Conservation (phyloP, 257 asterid genomes). For the Ilex asprella region DNA sequence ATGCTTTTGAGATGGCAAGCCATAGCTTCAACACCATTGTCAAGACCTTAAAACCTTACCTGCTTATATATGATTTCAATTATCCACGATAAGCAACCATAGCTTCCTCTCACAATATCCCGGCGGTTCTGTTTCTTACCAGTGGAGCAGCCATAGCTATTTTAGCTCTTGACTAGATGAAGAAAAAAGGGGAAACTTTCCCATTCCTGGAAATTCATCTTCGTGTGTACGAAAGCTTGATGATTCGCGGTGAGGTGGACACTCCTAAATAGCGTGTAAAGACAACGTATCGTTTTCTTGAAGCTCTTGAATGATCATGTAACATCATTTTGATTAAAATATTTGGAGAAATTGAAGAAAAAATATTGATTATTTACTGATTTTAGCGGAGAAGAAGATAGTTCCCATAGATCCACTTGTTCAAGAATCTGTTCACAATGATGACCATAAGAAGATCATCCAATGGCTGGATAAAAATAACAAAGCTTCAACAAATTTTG, state of each 20-base stretch:
- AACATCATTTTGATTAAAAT: slow-evolving; percentile 23
- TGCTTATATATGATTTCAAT: slow-evolving; percentile 30
- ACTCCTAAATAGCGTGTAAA: not conserved
- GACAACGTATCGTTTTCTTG: slow-evolving; percentile 20
- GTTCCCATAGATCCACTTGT: slow-evolving; percentile 26
- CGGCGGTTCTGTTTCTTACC: slow-evolving; percentile 21
- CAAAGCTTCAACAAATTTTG: slow-evolving; percentile 30
- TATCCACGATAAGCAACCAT: slow-evolving; percentile 27
- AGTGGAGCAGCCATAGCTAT: slow-evolving; percentile 27
- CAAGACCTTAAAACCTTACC: slow-evolving; percentile 25
- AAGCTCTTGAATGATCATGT: not conserved
- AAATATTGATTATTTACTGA: slow-evolving; percentile 31
- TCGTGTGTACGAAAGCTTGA: not conserved
- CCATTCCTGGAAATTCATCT: slow-evolving; percentile 36
- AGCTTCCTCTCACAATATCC: slow-evolving; percentile 18
- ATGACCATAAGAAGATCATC: slow-evolving; percentile 19
- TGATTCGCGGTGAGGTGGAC: not conserved
- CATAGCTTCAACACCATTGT: slow-evolving; percentile 24
- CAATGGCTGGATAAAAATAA: slow-evolving; percentile 36
- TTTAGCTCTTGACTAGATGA: slow-evolving; percentile 10
- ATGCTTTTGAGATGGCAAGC: slow-evolving; percentile 25
- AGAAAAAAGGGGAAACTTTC: slow-evolving; percentile 8
- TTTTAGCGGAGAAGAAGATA: slow-evolving; percentile 1
- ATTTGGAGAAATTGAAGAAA: slow-evolving; percentile 37
- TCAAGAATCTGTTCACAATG: not conserved